A percentile compares a stretch with the other conserved stretches of the same genome.
These are phyloP conservation scores for Sporothrix protearum DNA, from an alignment of 2,329 filamentous ascomycete species.

Conservation along the genomic window DNA sequence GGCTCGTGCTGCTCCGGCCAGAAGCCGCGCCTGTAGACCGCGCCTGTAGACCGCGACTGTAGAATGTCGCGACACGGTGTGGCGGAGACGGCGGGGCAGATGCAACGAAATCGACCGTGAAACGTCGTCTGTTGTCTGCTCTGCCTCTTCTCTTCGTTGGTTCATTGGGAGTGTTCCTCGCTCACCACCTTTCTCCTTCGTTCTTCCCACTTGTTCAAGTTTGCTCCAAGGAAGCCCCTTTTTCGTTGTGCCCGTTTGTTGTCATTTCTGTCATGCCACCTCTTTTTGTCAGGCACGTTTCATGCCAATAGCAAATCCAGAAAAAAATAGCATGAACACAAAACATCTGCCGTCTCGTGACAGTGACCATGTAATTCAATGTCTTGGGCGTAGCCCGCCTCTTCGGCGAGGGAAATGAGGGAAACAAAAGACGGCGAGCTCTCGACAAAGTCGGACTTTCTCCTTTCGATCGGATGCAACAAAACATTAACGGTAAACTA, in stretches of 20 bases:
- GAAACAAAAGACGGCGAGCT: no score
- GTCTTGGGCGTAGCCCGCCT: no score
- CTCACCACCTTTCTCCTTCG: not conserved
- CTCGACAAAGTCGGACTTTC: no score
- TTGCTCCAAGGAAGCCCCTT: constrained; percentile 4
- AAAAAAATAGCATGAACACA: not conserved
- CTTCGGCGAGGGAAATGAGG: no score
- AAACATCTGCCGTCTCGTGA: not conserved
- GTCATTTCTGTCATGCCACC: no score
- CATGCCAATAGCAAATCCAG: not conserved
- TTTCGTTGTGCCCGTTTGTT: constrained; percentile 1
- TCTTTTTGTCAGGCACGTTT: not conserved
- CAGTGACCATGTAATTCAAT: not conserved
- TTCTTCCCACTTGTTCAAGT: constrained; percentile 23
- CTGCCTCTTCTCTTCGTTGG: not conserved
- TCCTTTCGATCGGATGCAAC: no score
- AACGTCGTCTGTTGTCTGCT: not conserved
- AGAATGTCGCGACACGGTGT: not conserved
- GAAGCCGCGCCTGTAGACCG: constrained; percentile 24
- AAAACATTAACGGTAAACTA: no score
- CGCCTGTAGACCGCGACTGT: no score
- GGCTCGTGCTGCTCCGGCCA: constrained; percentile 20
- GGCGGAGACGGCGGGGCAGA: not conserved
- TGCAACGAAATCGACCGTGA: not conserved
- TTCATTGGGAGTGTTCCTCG: no score